Base-by-base conservation (phyloP, 2,329 filamentous ascomycete species). In the Claviceps cyperi region DNA sequence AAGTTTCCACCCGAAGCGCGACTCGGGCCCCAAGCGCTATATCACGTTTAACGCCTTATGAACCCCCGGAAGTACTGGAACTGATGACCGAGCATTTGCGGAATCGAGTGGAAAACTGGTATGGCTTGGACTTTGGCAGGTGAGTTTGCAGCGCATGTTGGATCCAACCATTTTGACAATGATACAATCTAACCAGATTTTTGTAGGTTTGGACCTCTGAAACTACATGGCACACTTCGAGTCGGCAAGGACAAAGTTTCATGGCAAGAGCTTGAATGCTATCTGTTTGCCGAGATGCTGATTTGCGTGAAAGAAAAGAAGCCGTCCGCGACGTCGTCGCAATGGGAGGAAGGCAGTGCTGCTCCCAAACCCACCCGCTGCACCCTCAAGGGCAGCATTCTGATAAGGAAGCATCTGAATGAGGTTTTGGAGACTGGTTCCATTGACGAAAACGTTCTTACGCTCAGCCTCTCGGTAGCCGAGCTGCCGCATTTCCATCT, bases 271-370 rank as follows among this genome's bases (percentile, higher is more conserved):
- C 70, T 98, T 50, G 90, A 98, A 65, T 98, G 92, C 66, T 98
- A 88, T 64, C 76, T 98, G 32, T 98, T 98, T 62, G 87, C 85
- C 4, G 92, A 98, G 69, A 98, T 98, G 92, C 84, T 98, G 59
- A 98, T 98, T 56, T 98, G 92, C 62, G 89, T 98, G 53, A 98
- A 97, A 68, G 92, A 97, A 69, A 97, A 96, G 77, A 95, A 90
- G 69, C 67, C 74, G 8, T 72, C 39, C 2, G 63, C 66, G 22
- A 49, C 59, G 59, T 53, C 76, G 39, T 75, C 79, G 48, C 79
- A 86, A 56, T 90, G 86, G 77, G 83, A 81, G 47, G 79, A 79
- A 48, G 79, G 79, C 49, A 70, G 69, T 17, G 70, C 72, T 4
- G 62, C 72, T 1, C 76, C 75, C 21, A 75, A 76, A 50, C 72